A percentile compares a stretch with the other conserved stretches of the same genome.
Conservation (phyloP, 768 basidiomycete genomes). For the Leucosporidium scottii region DNA sequence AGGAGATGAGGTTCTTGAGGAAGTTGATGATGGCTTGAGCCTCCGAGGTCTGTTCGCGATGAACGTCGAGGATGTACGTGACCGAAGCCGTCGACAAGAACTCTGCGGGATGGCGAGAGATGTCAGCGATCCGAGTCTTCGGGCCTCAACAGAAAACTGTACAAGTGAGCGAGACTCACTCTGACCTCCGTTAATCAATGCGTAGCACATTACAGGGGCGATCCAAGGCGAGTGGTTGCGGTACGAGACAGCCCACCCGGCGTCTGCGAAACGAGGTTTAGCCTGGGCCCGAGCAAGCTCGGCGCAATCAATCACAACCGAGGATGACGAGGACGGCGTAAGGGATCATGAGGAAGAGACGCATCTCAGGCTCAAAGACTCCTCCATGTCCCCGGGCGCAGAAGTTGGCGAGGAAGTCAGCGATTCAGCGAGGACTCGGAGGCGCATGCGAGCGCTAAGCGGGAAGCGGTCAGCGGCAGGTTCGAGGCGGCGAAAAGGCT, state of each 20-base stretch:
- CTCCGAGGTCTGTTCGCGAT: constrained; percentile 2
- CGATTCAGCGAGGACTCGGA: no score
- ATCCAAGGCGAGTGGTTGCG: no score
- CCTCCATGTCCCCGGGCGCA: neutral
- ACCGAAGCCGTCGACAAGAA: constrained; percentile 1
- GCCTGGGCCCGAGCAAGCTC: no score
- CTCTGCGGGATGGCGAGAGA: neutral
- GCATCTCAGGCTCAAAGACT: constrained; percentile 12
- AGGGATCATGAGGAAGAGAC: constrained; percentile 44
- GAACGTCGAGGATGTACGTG: constrained; percentile 5
- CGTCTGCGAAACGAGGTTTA: no score
- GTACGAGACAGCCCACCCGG: no score
- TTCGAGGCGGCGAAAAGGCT: no score
- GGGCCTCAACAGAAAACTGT: no score
- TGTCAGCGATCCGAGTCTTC: no score
- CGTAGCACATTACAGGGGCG: neutral
- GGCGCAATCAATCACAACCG: neutral
- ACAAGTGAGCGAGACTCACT: neutral
- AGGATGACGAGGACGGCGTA: constrained; percentile 80
- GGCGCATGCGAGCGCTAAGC: no score
- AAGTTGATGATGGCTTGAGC: constrained; percentile 7
- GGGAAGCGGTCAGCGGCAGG: no score
- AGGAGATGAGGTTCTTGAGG: constrained; percentile 7
- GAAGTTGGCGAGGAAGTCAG: no score
- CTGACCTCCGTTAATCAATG: neutral